Evolutionary conservation across 257 asterid species (phyloP).

Genomic region (Mentha longifolia): DNA sequence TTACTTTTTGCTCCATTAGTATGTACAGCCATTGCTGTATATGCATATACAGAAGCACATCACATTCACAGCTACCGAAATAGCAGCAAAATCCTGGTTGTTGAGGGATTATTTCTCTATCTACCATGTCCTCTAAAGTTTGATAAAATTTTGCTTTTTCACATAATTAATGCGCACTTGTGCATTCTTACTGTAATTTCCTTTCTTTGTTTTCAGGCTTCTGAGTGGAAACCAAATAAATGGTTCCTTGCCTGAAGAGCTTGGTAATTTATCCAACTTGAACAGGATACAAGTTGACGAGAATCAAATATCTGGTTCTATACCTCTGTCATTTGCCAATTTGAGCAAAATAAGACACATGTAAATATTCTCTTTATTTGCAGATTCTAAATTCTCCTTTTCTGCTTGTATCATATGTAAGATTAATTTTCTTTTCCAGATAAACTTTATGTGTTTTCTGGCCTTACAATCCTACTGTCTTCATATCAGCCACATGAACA

Average conservation of each 20-base stretch:
- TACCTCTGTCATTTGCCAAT: constrained; percentile 76
- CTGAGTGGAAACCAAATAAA: constrained; percentile 85
- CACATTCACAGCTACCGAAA: constrained; percentile 1
- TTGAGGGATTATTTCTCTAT: background rate
- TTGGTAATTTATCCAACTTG: constrained; percentile 74
- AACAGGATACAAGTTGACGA: constrained; percentile 88
- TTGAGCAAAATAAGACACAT: constrained; percentile 64
- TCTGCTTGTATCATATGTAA: constrained; percentile 20
- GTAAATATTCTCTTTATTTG: constrained; percentile 47
- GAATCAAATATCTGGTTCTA: constrained; percentile 76
- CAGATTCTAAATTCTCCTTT: background rate
- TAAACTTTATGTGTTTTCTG: constrained; percentile 15
- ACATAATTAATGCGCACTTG: background rate
- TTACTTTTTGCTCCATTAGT: background rate
- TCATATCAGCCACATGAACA: constrained; percentile 89
- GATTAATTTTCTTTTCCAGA: constrained; percentile 12
- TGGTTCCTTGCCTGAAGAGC: constrained; percentile 87
- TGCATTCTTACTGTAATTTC: constrained; percentile 25
- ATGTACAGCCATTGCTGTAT: background rate
- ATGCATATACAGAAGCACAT: background rate
- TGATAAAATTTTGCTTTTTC: background rate
- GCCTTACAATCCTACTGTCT: constrained; percentile 30
- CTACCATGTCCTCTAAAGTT: background rate
- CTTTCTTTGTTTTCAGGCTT: constrained; percentile 58
- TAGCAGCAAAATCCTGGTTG: background rate